Base-by-base conservation (phyloP, 2,329 filamentous ascomycete species). In the Periconia sp. region DNA sequence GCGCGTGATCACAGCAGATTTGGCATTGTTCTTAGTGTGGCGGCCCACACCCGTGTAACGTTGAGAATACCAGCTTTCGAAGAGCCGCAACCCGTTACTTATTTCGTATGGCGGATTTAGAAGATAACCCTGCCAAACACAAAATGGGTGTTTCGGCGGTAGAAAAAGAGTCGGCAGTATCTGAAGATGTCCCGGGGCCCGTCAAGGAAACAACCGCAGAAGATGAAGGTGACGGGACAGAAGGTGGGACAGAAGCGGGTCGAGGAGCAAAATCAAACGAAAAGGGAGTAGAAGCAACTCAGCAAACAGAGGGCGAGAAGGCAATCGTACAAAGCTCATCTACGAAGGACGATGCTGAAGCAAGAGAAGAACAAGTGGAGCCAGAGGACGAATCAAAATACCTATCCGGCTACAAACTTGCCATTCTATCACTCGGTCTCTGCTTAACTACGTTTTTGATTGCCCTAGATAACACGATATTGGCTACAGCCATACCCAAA, bases 391-490 rank as follows among this genome's bases (percentile, higher is more conserved):
- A 72, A 42, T 68, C 70, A 1, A 68, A 68, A 45, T 74, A 75
- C 49, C 60, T 73, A 1, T 59, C 40, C 13, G 73, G 73, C 6
- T 49, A 68, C 53, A 68, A 71, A 50, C 64, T 75, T 9, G 56
- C 58, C 27, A 66, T 75, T 10, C 63, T 74, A 0, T 63, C 68
- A 1, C 49, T 73, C 10, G 70, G 70, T 10, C 61, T 74, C 2
- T 74, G 67, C 52, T 58, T 72, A 2, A 67, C 66, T 8, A 74
- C 69, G 13, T 73, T 74, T 40, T 58, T 73, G 41, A 69, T 74
- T 47, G 71, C 70, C 3, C 62, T 76, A 20, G 74, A 77, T 54
- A 75, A 74, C 45, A 75, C 71, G 27, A 74, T 76, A 42, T 71
- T 76, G 47, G 62, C 62, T 1, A 72, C 69, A 1, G 75, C 75